Conservation (phyloP, 2,329 filamentous ascomycete genomes). For the Claviceps arundinis region DNA sequence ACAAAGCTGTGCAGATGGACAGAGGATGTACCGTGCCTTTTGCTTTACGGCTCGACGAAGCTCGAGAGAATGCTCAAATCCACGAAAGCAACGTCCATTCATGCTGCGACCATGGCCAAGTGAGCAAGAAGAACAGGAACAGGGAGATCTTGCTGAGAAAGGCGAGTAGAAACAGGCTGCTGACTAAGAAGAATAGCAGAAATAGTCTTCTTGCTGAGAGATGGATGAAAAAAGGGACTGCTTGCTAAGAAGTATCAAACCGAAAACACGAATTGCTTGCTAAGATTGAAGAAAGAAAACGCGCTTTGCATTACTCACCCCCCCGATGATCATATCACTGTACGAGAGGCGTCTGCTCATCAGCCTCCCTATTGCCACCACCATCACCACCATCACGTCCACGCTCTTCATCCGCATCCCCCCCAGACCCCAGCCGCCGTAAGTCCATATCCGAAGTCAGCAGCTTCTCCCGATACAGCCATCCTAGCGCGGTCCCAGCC, state of each 20-base stretch:
- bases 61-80: background rate
- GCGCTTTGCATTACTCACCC: background rate
- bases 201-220: background rate
- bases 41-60: background rate
- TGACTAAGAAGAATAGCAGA: background rate
- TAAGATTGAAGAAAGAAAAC: background rate
- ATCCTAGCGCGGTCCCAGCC: constrained; percentile 23
- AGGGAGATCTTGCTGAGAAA: background rate
- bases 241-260: background rate
- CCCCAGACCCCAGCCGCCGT: constrained; percentile 6
- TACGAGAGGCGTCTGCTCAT: constrained; percentile 24
- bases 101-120: background rate
- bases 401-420: constrained; percentile 9
- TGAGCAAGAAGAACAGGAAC: background rate
- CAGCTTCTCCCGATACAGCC: constrained; percentile 26
- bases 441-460: constrained; percentile 13
- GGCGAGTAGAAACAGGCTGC: too few relatives aligned
- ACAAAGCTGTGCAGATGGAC: background rate
- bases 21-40: background rate
- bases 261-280: background rate
- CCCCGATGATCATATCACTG: constrained; percentile 3
- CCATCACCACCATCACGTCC: constrained; percentile 4
- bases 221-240: background rate
- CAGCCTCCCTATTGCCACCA: background rate
- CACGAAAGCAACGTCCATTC: background rate